Evolutionary conservation across 108 stramenopile genomes (phyloP), one percentile per base, ranked within the genome.

Genomic region (Bacterosira constricta): DNA sequence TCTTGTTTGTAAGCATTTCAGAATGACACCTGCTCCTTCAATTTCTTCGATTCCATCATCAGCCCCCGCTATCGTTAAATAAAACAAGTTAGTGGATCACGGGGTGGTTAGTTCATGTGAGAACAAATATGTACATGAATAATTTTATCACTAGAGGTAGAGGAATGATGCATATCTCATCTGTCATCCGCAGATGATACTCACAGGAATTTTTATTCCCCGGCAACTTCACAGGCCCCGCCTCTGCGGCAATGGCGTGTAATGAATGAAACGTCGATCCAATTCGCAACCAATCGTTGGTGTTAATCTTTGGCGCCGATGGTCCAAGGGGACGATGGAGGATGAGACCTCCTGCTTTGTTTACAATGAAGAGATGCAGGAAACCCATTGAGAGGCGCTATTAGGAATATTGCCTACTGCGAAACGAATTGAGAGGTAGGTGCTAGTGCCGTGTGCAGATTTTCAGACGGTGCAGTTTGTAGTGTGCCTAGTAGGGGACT

Each of bases 21-120:
- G 76, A 9, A 85, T 58, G 71, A 94, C 75, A 25, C 92, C 89
- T 13, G 69, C 77, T 13, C 88, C 88, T 57, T 87, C 73, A 62
- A 94, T 94, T 64, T 87, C 79, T 72, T 94, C 93, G 54, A 94
- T 94, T 3, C 93, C 93, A 73, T 94, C 93, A 32, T 91, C 90
- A 15, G 90, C 90, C 9, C 89, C 89, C 17, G 21, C 73, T 55
- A 37, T 41, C 26, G 8, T 10, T 25, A 35, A 52, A 18, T 8
- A 6, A 29, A 69, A 65, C n/a, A n/a, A n/a, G n/a, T n/a, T n/a
- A n/a, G n/a, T n/a, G n/a, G n/a, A n/a, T n/a, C n/a, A n/a, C n/a
- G n/a, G n/a, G n/a, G n/a, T n/a, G n/a, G n/a, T n/a, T n/a, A n/a
- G n/a, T n/a, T n/a, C n/a, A n/a, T n/a, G n/a, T n/a, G n/a, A n/a